phyloP scores from a whole-genome alignment of 2,329 filamentous ascomycete species.

The Talaromyces sp. region DNA sequence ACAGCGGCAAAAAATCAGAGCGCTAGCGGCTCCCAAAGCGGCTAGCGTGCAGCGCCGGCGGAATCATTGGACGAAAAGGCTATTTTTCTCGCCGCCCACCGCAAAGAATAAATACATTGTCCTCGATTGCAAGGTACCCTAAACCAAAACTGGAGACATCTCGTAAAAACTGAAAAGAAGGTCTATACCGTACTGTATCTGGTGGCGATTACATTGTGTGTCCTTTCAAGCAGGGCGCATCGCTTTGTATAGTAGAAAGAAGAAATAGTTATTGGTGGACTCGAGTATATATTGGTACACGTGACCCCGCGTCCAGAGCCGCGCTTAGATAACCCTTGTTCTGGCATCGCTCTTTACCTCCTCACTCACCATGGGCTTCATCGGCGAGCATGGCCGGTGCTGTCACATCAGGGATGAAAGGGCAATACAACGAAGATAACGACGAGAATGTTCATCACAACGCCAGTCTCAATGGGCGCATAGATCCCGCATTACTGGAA shows the following conservation, averaged over 20 bases:
- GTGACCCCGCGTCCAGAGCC: constrained; percentile 9
- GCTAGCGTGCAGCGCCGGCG: constrained; percentile 7
- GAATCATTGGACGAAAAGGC: neutral
- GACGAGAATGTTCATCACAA: neutral
- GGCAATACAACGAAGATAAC: neutral
- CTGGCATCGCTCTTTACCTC: neutral
- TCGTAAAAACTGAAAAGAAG: neutral
- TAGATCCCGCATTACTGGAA: constrained; percentile 5
- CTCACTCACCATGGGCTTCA: neutral
- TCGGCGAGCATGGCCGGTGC: constrained; percentile 1
- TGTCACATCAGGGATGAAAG: constrained; percentile 2
- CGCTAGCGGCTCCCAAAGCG: neutral
- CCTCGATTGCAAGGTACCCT: neutral
- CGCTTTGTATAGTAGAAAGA: neutral
- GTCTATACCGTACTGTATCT: neutral
- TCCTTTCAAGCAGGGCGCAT: neutral
- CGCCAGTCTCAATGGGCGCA: neutral
- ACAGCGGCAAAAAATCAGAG: neutral
- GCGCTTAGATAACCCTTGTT: constrained; percentile 2
- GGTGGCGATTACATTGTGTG: neutral
- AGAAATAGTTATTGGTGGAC: too few species aligned
- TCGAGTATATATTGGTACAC: constrained; percentile 6
- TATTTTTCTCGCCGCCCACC: neutral
- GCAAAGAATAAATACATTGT: neutral
- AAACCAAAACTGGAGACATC: neutral